Conservation (phyloP, 768 basidiomycete species). For the Panaeolus papilionaceus region DNA sequence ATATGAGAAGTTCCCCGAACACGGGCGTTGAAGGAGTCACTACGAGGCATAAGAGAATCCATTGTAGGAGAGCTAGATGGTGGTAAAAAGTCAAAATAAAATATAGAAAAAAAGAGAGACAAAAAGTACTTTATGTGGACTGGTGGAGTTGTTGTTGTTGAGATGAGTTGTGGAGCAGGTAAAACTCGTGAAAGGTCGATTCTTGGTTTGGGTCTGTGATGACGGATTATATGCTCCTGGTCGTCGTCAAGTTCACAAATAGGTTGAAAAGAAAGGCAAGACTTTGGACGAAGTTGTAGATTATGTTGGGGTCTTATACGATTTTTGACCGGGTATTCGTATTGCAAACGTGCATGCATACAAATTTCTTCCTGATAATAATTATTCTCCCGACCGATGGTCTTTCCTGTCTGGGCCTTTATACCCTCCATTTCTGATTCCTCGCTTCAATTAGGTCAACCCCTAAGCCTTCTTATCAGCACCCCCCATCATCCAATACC, state of each 20-base stretch:
- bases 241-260: slow-evolving; percentile 46
- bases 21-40: slow-evolving; percentile 73
- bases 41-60: slow-evolving; percentile 61
- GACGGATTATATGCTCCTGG: slow-evolving; percentile 61
- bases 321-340: slow-evolving; percentile 25
- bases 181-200: slow-evolving; percentile 48
- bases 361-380: slow-evolving; percentile 23
- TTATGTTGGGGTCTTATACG: slow-evolving; percentile 16
- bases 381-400: slow-evolving; percentile 11
- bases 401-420: slow-evolving; percentile 43
- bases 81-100: slow-evolving; percentile 24
- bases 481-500: slow-evolving; percentile 26
- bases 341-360: slow-evolving; percentile 54
- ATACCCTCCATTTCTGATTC: slow-evolving; percentile 34
- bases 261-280: slow-evolving; percentile 28
- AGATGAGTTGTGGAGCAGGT: slow-evolving; percentile 67
- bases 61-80: slow-evolving; percentile 49
- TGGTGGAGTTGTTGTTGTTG: slow-evolving; percentile 67
- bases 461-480: slow-evolving; percentile 40
- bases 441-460: slow-evolving; percentile 30
- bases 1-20: slow-evolving; percentile 81
- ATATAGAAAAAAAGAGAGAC: slow-evolving; percentile 24
- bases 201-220: slow-evolving; percentile 56
- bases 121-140: slow-evolving; percentile 55
- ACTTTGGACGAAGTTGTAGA: slow-evolving; percentile 3